These are phyloP conservation scores for Penicillium paneum DNA, from an alignment of 2,329 filamentous ascomycete species.

Conservation along the genomic window DNA sequence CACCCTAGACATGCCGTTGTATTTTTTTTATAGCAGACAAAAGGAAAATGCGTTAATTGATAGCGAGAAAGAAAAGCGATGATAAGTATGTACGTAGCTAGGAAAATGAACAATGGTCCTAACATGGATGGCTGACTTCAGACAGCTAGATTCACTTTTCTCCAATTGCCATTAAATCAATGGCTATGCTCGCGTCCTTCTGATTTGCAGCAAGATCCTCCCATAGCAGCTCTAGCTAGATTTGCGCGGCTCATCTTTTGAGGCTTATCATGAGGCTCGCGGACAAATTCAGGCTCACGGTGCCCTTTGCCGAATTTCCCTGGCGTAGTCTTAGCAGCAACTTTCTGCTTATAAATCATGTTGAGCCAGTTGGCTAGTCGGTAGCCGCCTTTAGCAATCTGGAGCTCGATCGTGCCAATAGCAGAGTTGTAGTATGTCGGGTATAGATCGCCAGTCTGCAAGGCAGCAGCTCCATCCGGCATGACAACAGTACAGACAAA, in stretches of 20 bases:
- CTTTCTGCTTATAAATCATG: slow-evolving; percentile 14
- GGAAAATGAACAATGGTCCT: not conserved
- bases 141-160: not conserved
- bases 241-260: slow-evolving; percentile 17
- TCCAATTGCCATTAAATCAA: not conserved
- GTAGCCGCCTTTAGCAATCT: slow-evolving; percentile 67
- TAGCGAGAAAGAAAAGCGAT: not conserved
- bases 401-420: slow-evolving; percentile 57
- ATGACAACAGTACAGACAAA: slow-evolving; percentile 65
- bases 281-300: slow-evolving; percentile 8
- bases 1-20: too few species aligned
- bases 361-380: slow-evolving; percentile 57
- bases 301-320: slow-evolving; percentile 1
- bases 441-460: slow-evolving; percentile 63
- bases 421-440: slow-evolving; percentile 53
- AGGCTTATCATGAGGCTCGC: slow-evolving; percentile 8
- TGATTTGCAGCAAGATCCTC: slow-evolving; percentile 17
- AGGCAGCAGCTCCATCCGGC: slow-evolving; percentile 54
- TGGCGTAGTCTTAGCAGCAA: slow-evolving; percentile 15
- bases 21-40: too few species aligned
- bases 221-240: slow-evolving; percentile 22
- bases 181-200: slow-evolving; percentile 12
- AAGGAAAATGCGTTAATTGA: too few species aligned
- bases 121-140: not conserved
- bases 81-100: not conserved